These are phyloP conservation scores for Chlamydomonas sphaeroides DNA, from an alignment of 139 green algal species.

Conservation along the genomic window DNA sequence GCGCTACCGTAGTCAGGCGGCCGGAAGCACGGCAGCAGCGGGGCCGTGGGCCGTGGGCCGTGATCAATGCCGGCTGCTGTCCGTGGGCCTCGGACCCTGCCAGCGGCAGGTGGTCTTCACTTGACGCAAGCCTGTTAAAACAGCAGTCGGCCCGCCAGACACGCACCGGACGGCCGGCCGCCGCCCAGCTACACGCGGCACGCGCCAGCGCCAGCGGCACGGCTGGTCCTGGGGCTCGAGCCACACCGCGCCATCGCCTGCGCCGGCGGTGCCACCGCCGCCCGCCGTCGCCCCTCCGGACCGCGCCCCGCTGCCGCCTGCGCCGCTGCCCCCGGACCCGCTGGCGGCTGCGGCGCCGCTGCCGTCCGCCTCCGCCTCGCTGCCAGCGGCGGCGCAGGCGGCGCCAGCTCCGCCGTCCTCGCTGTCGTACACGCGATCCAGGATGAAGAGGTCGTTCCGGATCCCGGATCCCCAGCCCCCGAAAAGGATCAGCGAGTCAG, in stretches of 20 bases:
- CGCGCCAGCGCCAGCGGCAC: conserved; percentile 27
- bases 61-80: too few species aligned
- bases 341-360: background rate
- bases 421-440: background rate
- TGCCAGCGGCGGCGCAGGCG: background rate
- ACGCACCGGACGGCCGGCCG: conserved; percentile 16
- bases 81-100: too few species aligned
- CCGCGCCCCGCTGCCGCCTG: background rate
- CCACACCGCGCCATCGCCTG: background rate
- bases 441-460: conserved; percentile 34
- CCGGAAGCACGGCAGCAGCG: too few species aligned
- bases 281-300: too few species aligned
- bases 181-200: conserved; percentile 15
- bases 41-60: too few species aligned
- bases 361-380: background rate
- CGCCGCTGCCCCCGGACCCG: too few species aligned
- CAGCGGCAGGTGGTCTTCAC: too few species aligned
- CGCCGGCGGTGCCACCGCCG: background rate
- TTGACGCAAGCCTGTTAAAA: too few species aligned
- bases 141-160: too few species aligned
- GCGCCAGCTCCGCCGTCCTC: background rate
- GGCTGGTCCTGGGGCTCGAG: background rate
- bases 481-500: conserved; percentile 44
- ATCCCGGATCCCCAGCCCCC: conserved; percentile 51
- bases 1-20: too few species aligned